Percentiles rank a stretch among this genome's conserved stretches.
These are phyloP conservation scores for Lipomyces yarrowii DNA, from an alignment of 1,139 yeast genomes.

Conservation along the genomic window DNA sequence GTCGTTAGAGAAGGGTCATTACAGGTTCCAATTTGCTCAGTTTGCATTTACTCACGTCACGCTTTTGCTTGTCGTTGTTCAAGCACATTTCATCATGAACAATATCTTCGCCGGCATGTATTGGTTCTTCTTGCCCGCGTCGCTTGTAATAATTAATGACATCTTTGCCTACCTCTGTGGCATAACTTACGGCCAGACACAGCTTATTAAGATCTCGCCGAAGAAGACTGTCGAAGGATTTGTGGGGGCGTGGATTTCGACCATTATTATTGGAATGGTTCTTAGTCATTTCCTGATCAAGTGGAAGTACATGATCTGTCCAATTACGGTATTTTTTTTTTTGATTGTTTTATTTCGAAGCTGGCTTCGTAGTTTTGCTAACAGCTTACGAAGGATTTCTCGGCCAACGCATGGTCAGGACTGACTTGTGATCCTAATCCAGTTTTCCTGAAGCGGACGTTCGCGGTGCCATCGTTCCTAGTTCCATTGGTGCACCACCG, in stretches of 20 bases:
- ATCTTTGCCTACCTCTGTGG: conserved; percentile 97
- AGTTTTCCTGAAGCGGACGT: conserved; percentile 77
- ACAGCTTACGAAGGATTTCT: conserved; percentile 50
- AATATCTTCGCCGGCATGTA: conserved; percentile 88
- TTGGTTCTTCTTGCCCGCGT: conserved; percentile 93
- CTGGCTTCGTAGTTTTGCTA: not conserved
- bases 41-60: conserved; percentile 95
- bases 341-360: conserved; percentile 22
- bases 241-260: conserved; percentile 96
- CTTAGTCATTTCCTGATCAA: conserved; percentile 66
- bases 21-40: conserved; percentile 91
- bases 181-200: conserved; percentile 92
- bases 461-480: conserved; percentile 70
- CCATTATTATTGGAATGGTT: conserved; percentile 71
- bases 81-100: conserved; percentile 88
- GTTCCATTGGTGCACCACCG: conserved; percentile 52
- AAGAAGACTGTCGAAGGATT: conserved; percentile 98
- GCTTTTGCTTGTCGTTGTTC: conserved; percentile 83
- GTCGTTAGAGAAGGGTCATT: conserved; percentile 84
- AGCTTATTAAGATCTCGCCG: conserved; percentile 89
- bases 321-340: conserved; percentile 56
- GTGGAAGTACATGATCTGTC: conserved; percentile 82
- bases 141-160: conserved; percentile 90
- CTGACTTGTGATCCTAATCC: conserved; percentile 83
- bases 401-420: conserved; percentile 60